Evolutionary conservation across 192 early-diverging fungal genomes (phyloP), one percentile per base, ranked within the genome.

Genomic region (Mortierella antarctica): DNA sequence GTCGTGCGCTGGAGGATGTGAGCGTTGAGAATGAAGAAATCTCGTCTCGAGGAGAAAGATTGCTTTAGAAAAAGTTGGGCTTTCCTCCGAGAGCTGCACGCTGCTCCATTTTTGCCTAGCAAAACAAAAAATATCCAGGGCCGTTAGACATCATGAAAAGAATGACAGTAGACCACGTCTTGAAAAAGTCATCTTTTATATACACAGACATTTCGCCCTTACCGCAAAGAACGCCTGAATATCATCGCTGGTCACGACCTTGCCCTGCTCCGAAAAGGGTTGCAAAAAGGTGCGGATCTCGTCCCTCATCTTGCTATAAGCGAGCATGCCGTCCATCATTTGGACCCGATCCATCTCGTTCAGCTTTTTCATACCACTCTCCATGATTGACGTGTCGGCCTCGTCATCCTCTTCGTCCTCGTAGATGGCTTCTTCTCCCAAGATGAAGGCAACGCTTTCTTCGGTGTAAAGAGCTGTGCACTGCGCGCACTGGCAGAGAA

Each of bases 361-460:
- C 41, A 98, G 77, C 65, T 87, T 84, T 60, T 92, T 87, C 88
- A 98, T 88, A 17, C 92, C 95, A 23, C 88, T 83, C 40, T 96
- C 95, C 55, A 94, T 89, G 6, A 94, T 75, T 0, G 95, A 95
- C 62, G 85, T 89, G 52, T 83, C 85, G 23, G 83, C 85, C 23
- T 88, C 86, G 17, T 92, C 89, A 74, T 98, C 95, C n/a, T 91
- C 87, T 57, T 94, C 93, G 20, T 93, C 94, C 68, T 94, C 93
- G 65, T 89, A 89, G 2, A 92, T 83, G 2, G 85, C 85, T 57
- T 96, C 94, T 20, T 87, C 89, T 18, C 82, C 73, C 31, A 92
- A 20, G 18, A 93, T 70, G 48, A 86, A 92, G n/a, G 68, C 55
- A 8, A 93, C 78, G 2, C 76, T 57, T 48, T 87, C 64, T 47